Base-by-base conservation (phyloP, 306 rosid species). In the Betula pendula region DNA sequence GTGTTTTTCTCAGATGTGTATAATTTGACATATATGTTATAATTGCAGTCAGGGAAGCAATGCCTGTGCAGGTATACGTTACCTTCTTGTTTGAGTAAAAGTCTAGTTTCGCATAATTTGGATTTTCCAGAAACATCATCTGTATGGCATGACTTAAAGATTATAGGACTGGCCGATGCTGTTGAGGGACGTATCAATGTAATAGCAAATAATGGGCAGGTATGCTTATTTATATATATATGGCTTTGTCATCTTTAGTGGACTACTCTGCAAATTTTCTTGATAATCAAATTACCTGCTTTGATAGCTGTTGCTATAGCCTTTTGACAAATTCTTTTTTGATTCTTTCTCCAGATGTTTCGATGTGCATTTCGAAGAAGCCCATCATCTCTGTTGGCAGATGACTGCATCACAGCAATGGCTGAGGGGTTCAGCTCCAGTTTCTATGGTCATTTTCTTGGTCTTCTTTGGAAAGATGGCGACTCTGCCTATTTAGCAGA, bases 321-420 rank as follows among this genome's bases (percentile, higher is more conserved):
- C 55, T 79, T 45, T 45, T 58, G 63, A 71, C 42, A 15, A 15
- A 13, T 51, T 66, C 69, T 53, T 60, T 35, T 76, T 33, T 35
- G 25, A 38, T 65, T 35, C 47, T 65, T 81, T 80, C 47, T 71
- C 70, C 90, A 94, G 98, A 92, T 94, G 79, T 92, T 76, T 82
- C 86, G 97, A 82, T 94, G 98, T 79, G 89, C 88, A 62, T 85
- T 94, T 79, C 89, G 85, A 53, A 88, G 83, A 76, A 82, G 88
- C 75, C 98, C 98, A 71, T 83, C 90, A 42, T 90, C 95, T 75
- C 79, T 82, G 73, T 86, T 94, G 82, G 91, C 89, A 70, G 85
- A 88, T 89, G 98, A 94, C 78, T 94, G 98, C 85, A 83, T 92
- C 67, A 79, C 96, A 73, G 96, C 96, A 58, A 90, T 94, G 88